Evolutionary conservation across 345 rosid genomes (phyloP).

Genomic region (Stellera chamaejasme): DNA sequence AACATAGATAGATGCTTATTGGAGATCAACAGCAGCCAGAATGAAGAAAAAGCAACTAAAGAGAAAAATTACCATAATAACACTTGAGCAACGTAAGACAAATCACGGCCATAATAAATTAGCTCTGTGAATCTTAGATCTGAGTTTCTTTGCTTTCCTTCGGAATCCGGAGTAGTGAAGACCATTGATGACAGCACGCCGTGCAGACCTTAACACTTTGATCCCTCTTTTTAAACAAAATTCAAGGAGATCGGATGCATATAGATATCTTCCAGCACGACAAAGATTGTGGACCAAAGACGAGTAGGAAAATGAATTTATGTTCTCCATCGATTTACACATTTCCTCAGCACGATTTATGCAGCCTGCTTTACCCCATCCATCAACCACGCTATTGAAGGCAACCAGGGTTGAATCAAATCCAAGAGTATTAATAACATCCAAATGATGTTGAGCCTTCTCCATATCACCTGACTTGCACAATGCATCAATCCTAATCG

Average conservation of each 20-base stretch:
- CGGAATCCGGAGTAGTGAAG: conserved; percentile 39
- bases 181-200: conserved; percentile 54
- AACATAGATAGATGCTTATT: too few relatives aligned
- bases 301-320: conserved; percentile 62
- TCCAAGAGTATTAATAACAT: conserved; percentile 37
- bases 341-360: conserved; percentile 41
- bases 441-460: conserved; percentile 40
- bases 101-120: conserved; percentile 23
- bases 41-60: too few relatives aligned
- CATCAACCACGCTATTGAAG: conserved; percentile 51
- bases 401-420: conserved; percentile 38
- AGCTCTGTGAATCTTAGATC: conserved; percentile 34
- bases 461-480: conserved; percentile 44
- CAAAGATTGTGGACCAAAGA: conserved; percentile 69
- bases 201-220: conserved; percentile 46
- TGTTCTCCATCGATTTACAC: conserved; percentile 50
- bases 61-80: too few relatives aligned
- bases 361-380: conserved; percentile 49
- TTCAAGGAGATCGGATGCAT: conserved; percentile 54
- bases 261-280: conserved; percentile 41
- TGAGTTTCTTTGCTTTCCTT: conserved; percentile 45
- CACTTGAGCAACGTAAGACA: background rate
- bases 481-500: conserved; percentile 64
- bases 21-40: too few relatives aligned
- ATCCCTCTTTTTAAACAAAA: conserved; percentile 47